A percentile compares a stretch with the other conserved stretches of the same genome.
Conservation (phyloP, 345 rosid genomes). For the Hypericum androsaemum region DNA sequence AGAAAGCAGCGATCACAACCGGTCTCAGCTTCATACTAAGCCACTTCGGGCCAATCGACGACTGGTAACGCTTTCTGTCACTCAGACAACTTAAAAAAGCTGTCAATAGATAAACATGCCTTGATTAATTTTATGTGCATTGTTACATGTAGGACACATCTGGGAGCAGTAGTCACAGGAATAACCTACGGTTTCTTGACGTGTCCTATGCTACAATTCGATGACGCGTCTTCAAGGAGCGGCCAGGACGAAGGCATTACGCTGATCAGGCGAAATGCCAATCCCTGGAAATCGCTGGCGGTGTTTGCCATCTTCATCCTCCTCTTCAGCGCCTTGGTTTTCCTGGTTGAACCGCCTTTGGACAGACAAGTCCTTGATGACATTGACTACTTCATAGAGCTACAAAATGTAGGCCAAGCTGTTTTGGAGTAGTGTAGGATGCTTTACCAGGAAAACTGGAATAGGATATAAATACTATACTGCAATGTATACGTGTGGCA, state of each 20-base stretch:
- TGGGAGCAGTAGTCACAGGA: conserved; percentile 63
- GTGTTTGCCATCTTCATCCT: conserved; percentile 37
- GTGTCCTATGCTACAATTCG: conserved; percentile 51
- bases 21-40: conserved; percentile 63
- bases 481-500: too few relatives aligned
- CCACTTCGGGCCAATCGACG: conserved; percentile 69
- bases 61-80: conserved; percentile 40
- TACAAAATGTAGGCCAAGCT: too few relatives aligned
- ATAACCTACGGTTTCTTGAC: conserved; percentile 51
- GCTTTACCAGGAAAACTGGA: too few relatives aligned
- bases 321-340: conserved; percentile 34
- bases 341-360: conserved; percentile 48
- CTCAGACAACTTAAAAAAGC: background rate
- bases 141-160: conserved; percentile 48
- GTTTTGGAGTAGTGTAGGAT: too few relatives aligned
- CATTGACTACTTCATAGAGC: conserved; percentile 1
- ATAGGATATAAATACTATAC: too few relatives aligned
- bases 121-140: background rate
- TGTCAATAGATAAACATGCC: background rate
- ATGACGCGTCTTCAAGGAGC: conserved; percentile 34
- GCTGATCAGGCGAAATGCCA: conserved; percentile 26
- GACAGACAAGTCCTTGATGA: conserved; percentile 26
- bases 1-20: conserved; percentile 57
- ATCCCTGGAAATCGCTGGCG: conserved; percentile 55
- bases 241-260: conserved; percentile 48